Evolutionary conservation across 192 early-diverging fungal species (phyloP).

Genomic region (Coemansia biformis): DNA sequence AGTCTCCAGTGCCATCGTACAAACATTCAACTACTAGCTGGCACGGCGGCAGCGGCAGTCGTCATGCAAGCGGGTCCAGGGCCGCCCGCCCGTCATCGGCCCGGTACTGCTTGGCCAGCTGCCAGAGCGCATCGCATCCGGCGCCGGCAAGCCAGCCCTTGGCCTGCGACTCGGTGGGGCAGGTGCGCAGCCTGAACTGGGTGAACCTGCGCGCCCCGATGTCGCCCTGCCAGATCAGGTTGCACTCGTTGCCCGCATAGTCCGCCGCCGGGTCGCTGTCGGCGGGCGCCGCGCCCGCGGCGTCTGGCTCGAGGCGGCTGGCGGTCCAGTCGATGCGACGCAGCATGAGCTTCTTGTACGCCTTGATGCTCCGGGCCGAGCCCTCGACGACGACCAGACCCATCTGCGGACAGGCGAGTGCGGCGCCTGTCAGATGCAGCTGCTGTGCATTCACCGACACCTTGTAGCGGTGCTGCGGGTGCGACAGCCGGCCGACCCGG

Average conservation of each 20-base stretch:
- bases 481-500: slow-evolving; percentile 69
- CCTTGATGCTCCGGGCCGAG: slow-evolving; percentile 77
- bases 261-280: slow-evolving; percentile 12
- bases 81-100: slow-evolving; percentile 22
- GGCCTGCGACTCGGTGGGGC: slow-evolving; percentile 68
- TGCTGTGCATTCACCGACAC: slow-evolving; percentile 87
- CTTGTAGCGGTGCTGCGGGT: slow-evolving; percentile 86
- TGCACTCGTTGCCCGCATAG: slow-evolving; percentile 68
- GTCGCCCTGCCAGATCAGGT: slow-evolving; percentile 92
- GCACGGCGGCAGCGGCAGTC: no score
- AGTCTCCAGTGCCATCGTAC: no score
- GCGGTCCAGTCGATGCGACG: slow-evolving; percentile 86
- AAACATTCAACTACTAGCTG: no score
- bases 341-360: slow-evolving; percentile 96
- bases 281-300: slow-evolving; percentile 32
- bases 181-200: slow-evolving; percentile 64
- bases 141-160: slow-evolving; percentile 67
- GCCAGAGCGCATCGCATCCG: slow-evolving; percentile 83
- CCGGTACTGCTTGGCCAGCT: slow-evolving; percentile 58
- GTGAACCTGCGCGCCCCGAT: slow-evolving; percentile 73
- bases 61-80: slow-evolving; percentile 16
- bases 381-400: slow-evolving; percentile 91
- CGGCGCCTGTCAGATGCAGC: slow-evolving; percentile 74
- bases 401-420: slow-evolving; percentile 66
- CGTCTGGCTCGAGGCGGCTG: slow-evolving; percentile 26